Evolutionary conservation across 2,329 filamentous ascomycete species (phyloP).

Genomic region (Xylariaceae sp.): DNA sequence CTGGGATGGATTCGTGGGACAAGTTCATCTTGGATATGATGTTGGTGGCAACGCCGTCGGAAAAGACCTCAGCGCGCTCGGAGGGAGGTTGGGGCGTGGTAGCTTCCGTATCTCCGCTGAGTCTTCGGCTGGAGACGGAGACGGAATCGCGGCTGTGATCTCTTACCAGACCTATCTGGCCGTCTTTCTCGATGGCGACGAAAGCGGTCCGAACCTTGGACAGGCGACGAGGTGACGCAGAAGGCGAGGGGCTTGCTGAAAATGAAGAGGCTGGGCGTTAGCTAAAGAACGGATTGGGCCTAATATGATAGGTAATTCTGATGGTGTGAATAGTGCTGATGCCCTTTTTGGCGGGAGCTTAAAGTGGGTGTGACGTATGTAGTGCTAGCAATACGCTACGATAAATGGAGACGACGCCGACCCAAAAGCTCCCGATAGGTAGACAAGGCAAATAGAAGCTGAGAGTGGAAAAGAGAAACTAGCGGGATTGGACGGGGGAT

Average conservation of each 20-base stretch:
- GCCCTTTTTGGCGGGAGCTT: slow-evolving; percentile 8
- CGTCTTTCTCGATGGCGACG: slow-evolving; percentile 64
- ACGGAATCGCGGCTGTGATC: slow-evolving; percentile 41
- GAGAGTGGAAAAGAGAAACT: background rate
- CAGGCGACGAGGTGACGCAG: slow-evolving; percentile 57
- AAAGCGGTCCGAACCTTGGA: slow-evolving; percentile 73
- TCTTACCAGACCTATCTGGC: slow-evolving; percentile 48
- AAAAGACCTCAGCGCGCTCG: slow-evolving; percentile 36
- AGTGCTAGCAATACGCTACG: slow-evolving; percentile 2
- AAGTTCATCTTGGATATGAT: slow-evolving; percentile 31
- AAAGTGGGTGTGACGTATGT: slow-evolving; percentile 20
- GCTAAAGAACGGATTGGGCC: slow-evolving; percentile 14
- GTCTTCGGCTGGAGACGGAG: slow-evolving; percentile 33
- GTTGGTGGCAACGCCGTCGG: slow-evolving; percentile 30
- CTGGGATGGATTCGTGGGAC: slow-evolving; percentile 38
- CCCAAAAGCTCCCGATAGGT: slow-evolving; percentile 1
- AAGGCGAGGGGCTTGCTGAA: slow-evolving; percentile 32
- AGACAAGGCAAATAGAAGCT: background rate
- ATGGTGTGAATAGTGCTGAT: slow-evolving; percentile 1
- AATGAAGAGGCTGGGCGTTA: slow-evolving; percentile 29
- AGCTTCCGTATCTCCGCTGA: slow-evolving; percentile 36
- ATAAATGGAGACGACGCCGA: slow-evolving; percentile 4
- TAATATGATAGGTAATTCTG: slow-evolving; percentile 10
- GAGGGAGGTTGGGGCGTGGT: slow-evolving; percentile 35
- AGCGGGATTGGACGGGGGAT: background rate